These are phyloP conservation scores for Pyricularia grisea DNA, from an alignment of 2,329 filamentous ascomycete genomes.

Conservation along the genomic window DNA sequence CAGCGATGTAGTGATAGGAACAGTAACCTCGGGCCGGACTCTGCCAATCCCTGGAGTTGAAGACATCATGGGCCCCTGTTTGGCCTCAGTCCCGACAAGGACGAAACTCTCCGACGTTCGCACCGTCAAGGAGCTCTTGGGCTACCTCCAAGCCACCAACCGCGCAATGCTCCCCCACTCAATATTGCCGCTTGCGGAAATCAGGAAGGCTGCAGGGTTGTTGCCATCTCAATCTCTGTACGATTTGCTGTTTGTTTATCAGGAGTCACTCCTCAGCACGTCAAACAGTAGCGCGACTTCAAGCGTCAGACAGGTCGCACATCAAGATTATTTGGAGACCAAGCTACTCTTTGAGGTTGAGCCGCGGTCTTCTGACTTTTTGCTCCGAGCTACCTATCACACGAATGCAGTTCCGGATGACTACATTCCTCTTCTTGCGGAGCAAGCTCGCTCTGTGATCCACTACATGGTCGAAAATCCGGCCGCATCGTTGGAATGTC, in stretches of 20 bases:
- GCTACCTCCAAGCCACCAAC: conserved; percentile 54
- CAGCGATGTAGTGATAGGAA: conserved; percentile 63
- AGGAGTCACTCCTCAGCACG: conserved; percentile 53
- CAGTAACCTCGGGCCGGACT: conserved; percentile 73
- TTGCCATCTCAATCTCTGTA: conserved; percentile 53
- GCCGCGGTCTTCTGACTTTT: conserved; percentile 37
- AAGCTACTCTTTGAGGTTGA: conserved; percentile 68
- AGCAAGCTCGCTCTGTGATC: conserved; percentile 44
- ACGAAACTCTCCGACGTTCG: conserved; percentile 42
- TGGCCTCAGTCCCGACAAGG: conserved; percentile 67
- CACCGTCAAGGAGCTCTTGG: conserved; percentile 51
- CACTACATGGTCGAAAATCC: conserved; percentile 15
- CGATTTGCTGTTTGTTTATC: conserved; percentile 75
- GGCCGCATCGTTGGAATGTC: conserved; percentile 13
- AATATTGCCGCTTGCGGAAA: conserved; percentile 55
- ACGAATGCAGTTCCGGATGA: conserved; percentile 36
- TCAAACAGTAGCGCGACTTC: conserved; percentile 2
- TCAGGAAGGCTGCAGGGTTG: conserved; percentile 51
- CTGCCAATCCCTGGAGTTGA: conserved; percentile 64
- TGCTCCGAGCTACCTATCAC: conserved; percentile 38
- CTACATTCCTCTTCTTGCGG: conserved; percentile 46
- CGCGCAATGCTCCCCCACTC: conserved; percentile 56
- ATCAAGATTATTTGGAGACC: conserved; percentile 67
- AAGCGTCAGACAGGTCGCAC: conserved; percentile 44
- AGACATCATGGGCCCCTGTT: conserved; percentile 67